Conservation (phyloP, 306 rosid species). For the Acacia acuminata region DNA sequence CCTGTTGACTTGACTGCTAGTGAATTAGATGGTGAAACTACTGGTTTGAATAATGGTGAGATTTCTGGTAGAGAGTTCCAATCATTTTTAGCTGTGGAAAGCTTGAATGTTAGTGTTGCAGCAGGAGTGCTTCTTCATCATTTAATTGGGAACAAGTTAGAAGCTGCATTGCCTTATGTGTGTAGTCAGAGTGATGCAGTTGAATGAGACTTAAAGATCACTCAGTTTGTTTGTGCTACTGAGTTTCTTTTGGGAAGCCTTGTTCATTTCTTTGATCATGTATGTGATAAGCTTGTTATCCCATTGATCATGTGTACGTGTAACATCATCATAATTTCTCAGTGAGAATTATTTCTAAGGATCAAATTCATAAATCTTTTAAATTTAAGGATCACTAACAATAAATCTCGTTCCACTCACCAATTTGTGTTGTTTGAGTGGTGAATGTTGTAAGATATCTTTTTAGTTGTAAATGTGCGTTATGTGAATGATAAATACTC, state of each 20-base stretch:
- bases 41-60: conserved; percentile 34
- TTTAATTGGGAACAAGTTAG: conserved; percentile 55
- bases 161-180: conserved; percentile 27
- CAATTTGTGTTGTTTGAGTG: neutral
- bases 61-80: conserved; percentile 61
- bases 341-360: neutral
- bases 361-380: neutral
- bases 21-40: conserved; percentile 51
- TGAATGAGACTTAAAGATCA: conserved; percentile 35
- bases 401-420: neutral
- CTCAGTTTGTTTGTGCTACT: neutral
- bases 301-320: conserved; percentile 9
- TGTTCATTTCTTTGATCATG: conserved; percentile 11
- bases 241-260: conserved; percentile 20
- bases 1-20: conserved; percentile 41
- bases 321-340: neutral
- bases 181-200: conserved; percentile 30
- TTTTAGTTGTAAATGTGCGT: too few relatives aligned
- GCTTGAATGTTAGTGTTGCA: conserved; percentile 95
- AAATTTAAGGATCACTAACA: neutral
- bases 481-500: too few relatives aligned
- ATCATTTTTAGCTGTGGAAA: conserved; percentile 91
- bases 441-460: neutral
- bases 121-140: conserved; percentile 98
- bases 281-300: conserved; percentile 14